A percentile compares a stretch with the other conserved stretches of the same genome.
phyloP scores from a whole-genome alignment of 306 rosid genomes.

The Gastrolobium bilobum region DNA sequence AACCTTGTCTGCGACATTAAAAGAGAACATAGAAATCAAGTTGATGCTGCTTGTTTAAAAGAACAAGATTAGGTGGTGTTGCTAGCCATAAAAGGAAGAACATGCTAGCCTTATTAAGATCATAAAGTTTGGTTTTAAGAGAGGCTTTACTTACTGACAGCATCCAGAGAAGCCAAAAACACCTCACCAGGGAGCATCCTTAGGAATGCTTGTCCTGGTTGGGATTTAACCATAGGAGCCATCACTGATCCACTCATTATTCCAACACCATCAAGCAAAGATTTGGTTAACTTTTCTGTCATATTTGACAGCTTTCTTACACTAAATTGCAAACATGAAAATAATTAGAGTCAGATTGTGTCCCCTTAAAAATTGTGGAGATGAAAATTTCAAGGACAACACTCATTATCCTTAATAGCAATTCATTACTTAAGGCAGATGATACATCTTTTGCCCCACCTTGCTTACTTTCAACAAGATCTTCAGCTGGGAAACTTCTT shows the following conservation, averaged over 20 bases:
- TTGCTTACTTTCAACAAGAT: conserved; percentile 41
- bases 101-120: neutral
- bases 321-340: conserved; percentile 49
- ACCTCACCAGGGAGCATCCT: conserved; percentile 90
- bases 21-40: conserved; percentile 4
- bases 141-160: conserved; percentile 77
- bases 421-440: no score
- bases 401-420: no score
- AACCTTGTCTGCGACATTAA: conserved; percentile 74
- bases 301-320: conserved; percentile 74
- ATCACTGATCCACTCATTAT: conserved; percentile 81
- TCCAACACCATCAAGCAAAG: conserved; percentile 85
- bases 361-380: neutral
- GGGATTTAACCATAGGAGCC: conserved; percentile 77
- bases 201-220: conserved; percentile 80
- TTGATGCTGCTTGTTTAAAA: conserved; percentile 29
- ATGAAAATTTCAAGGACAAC: neutral
- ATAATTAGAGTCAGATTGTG: conserved; percentile 9
- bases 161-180: conserved; percentile 92
- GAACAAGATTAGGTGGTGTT: neutral
- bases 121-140: conserved; percentile 1
- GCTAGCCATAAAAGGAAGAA: neutral
- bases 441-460: conserved; percentile 39
- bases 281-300: conserved; percentile 85
- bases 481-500: conserved; percentile 43